Conservation (phyloP, 2,329 filamentous ascomycete species). For the Venturia oleaginea region DNA sequence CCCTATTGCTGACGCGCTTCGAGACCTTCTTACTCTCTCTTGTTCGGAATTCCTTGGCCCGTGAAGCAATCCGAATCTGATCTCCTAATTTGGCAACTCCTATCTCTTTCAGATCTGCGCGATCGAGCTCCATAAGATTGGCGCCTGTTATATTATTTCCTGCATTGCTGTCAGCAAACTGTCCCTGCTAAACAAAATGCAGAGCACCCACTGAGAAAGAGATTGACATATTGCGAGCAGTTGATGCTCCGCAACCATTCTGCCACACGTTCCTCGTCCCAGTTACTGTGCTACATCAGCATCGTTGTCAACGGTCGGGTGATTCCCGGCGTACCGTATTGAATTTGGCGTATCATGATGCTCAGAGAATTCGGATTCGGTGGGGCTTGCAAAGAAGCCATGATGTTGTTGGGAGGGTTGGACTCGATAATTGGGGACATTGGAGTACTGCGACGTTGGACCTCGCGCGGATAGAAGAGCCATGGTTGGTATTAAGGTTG, state of each 20-base stretch:
- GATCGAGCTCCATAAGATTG: constrained; percentile 93
- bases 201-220: constrained; percentile 56
- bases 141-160: constrained; percentile 96
- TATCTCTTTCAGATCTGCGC: constrained; percentile 93
- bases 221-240: constrained; percentile 83
- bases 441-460: constrained; percentile 9
- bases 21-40: constrained; percentile 40
- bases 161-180: constrained; percentile 23
- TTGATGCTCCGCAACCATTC: constrained; percentile 88
- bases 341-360: constrained; percentile 60
- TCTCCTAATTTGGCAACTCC: constrained; percentile 97
- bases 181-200: constrained; percentile 14
- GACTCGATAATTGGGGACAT: constrained; percentile 23
- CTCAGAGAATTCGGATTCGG: constrained; percentile 88
- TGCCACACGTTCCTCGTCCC: constrained; percentile 86
- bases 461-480: constrained; percentile 15
- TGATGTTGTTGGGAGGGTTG: constrained; percentile 36
- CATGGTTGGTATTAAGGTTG: constrained; percentile 9
- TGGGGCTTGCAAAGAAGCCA: constrained; percentile 64
- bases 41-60: constrained; percentile 41
- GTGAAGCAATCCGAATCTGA: constrained; percentile 65
- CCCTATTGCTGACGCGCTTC: constrained; percentile 67
- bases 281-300: constrained; percentile 40
- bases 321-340: constrained; percentile 27
- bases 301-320: neutral